A percentile compares a stretch with the other conserved stretches of the same genome.
phyloP scores from a whole-genome alignment of 2,329 filamentous ascomycete genomes.

The Thielaviopsis musarum region DNA sequence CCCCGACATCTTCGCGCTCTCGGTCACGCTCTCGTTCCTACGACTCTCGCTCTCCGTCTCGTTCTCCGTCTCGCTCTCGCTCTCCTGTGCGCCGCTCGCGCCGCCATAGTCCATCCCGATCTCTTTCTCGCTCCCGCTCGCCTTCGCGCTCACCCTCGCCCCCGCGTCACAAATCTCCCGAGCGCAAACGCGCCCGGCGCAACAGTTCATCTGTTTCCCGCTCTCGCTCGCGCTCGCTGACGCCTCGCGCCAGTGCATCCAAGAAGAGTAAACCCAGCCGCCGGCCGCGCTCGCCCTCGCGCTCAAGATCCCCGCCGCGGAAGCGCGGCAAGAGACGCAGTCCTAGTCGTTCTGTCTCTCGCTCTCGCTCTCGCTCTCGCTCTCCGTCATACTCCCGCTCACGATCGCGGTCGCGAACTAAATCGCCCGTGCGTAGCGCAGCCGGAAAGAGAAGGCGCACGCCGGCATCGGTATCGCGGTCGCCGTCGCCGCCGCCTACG shows the following conservation, averaged over 20 bases:
- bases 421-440: neutral
- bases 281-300: slow-evolving; percentile 12
- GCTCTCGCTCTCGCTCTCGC: slow-evolving; percentile 22
- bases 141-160: slow-evolving; percentile 14
- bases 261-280: slow-evolving; percentile 5
- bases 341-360: neutral
- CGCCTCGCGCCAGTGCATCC: neutral
- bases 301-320: slow-evolving; percentile 15
- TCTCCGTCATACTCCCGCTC: slow-evolving; percentile 22
- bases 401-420: slow-evolving; percentile 4
- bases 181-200: slow-evolving; percentile 12
- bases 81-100: slow-evolving; percentile 17
- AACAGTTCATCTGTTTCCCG: slow-evolving; percentile 3
- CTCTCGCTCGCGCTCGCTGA: slow-evolving; percentile 14
- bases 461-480: slow-evolving; percentile 10
- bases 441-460: slow-evolving; percentile 7
- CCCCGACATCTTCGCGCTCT: neutral
- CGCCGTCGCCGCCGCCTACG: slow-evolving; percentile 11
- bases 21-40: slow-evolving; percentile 13
- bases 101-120: slow-evolving; percentile 14
- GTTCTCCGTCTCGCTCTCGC: slow-evolving; percentile 20
- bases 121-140: slow-evolving; percentile 27
- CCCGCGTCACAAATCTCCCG: slow-evolving; percentile 8
- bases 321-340: slow-evolving; percentile 13
- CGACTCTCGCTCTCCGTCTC: slow-evolving; percentile 3